Percentiles rank a stretch among this genome's conserved stretches.
These are phyloP conservation scores for Evernia prunastri DNA, from an alignment of 495 filamentous ascomycete genomes.

Conservation along the genomic window DNA sequence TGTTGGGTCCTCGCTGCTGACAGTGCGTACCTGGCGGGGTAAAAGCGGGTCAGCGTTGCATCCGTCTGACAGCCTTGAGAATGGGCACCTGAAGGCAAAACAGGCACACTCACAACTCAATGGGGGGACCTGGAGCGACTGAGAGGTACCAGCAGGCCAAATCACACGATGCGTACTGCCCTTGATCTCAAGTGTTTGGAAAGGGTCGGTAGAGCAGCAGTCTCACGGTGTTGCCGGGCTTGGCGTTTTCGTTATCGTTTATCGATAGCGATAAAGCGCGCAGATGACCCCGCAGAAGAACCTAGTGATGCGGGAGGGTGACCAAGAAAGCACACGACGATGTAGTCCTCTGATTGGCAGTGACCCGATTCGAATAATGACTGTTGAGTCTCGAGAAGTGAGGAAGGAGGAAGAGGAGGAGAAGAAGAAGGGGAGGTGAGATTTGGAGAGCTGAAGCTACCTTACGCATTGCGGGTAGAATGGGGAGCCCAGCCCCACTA, in stretches of 20 bases:
- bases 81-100: constrained; percentile 11
- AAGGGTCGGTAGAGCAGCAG: not conserved
- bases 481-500: not conserved
- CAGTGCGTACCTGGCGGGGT: constrained; percentile 1
- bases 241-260: constrained; percentile 17
- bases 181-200: not conserved
- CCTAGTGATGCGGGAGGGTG: constrained; percentile 1
- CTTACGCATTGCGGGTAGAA: not conserved
- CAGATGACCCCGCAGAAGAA: constrained; percentile 12
- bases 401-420: not conserved
- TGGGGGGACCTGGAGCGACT: not conserved
- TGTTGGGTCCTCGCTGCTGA: constrained; percentile 2
- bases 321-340: not conserved
- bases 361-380: not conserved
- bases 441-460: not conserved
- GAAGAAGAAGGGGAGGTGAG: not conserved
- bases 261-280: constrained; percentile 15
- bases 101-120: constrained; percentile 8
- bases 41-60: constrained; percentile 13
- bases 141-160: not conserved
- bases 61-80: constrained; percentile 12
- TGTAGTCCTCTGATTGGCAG: not conserved
- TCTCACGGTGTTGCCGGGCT: not conserved
- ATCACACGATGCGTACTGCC: not conserved
- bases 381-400: not conserved